Percentiles rank a stretch among this genome's conserved stretches.
Conservation (phyloP, 1,139 yeast species). For the Pichia cactophila region DNA sequence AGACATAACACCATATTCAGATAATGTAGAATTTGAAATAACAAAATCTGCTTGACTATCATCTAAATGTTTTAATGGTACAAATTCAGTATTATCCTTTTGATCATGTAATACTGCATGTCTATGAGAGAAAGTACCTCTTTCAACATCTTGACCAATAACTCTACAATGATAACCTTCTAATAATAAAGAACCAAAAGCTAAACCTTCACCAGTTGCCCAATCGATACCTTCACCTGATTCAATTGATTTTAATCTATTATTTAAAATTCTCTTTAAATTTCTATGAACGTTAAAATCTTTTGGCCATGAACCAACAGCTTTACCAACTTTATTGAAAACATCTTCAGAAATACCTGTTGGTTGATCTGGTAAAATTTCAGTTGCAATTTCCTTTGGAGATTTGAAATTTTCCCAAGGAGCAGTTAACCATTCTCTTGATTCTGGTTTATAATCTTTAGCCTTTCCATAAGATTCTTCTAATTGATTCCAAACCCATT, state of each 20-base stretch:
- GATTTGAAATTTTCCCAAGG: constrained; percentile 99
- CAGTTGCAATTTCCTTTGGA: constrained; percentile 94
- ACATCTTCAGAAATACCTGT: constrained; percentile 74
- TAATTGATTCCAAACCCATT: constrained; percentile 94
- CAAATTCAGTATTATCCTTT: constrained; percentile 69
- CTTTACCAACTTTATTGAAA: constrained; percentile 71
- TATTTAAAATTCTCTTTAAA: constrained; percentile 86
- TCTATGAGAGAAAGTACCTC: constrained; percentile 99
- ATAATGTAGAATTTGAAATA: constrained; percentile 91
- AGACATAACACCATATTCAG: constrained; percentile 99
- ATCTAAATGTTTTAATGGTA: constrained; percentile 74
- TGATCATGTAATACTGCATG: constrained; percentile 98
- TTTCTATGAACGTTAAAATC: constrained; percentile 90
- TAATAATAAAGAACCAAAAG: constrained; percentile 82
- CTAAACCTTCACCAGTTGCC: constrained; percentile 99
- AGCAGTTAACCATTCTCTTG: constrained; percentile 96
- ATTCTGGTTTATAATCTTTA: constrained; percentile 84
- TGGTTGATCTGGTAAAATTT: constrained; percentile 91
- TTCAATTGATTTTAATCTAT: constrained; percentile 81
- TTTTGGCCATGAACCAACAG: constrained; percentile 78
- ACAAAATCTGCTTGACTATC: constrained; percentile 82
- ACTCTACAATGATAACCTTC: constrained; percentile 97
- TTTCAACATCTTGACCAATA: constrained; percentile 99
- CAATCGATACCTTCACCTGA: constrained; percentile 94
- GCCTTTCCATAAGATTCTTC: constrained; percentile 85